Conservation (phyloP, 2,329 filamentous ascomycete genomes). For the Zasmidium citrigriseum region DNA sequence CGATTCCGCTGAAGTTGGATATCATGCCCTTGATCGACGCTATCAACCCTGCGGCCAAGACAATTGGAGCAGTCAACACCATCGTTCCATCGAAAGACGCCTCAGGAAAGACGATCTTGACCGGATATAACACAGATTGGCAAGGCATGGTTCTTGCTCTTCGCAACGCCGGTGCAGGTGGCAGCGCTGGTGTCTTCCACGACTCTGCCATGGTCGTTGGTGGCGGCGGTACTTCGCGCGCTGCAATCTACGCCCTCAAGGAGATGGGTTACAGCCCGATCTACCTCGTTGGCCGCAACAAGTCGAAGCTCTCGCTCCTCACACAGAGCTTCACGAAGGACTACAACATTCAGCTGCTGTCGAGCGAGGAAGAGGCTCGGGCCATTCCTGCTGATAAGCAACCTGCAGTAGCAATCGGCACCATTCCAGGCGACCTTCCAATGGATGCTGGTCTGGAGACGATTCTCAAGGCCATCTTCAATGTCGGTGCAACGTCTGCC, state of each 20-base stretch:
- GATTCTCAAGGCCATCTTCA: conserved; percentile 60
- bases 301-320: conserved; percentile 67
- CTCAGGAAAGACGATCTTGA: conserved; percentile 49
- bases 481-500: conserved; percentile 47
- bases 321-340: conserved; percentile 70
- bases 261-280: conserved; percentile 82
- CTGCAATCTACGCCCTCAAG: conserved; percentile 85
- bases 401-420: conserved; percentile 78
- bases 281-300: conserved; percentile 79
- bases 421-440: conserved; percentile 84
- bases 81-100: conserved; percentile 63
- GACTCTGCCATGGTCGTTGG: conserved; percentile 79
- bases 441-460: conserved; percentile 72
- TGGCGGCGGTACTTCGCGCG: conserved; percentile 86
- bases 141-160: conserved; percentile 84
- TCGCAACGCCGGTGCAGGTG: conserved; percentile 64
- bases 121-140: conserved; percentile 96
- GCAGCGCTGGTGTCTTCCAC: conserved; percentile 32
- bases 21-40: conserved; percentile 80
- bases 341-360: conserved; percentile 70
- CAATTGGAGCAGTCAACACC: conserved; percentile 94
- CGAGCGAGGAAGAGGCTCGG: conserved; percentile 51
- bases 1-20: conserved; percentile 90
- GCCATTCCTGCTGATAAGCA: conserved; percentile 50
- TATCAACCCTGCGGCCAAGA: conserved; percentile 73